A percentile compares a stretch with the other conserved stretches of the same genome.
These are phyloP conservation scores for Pseudovirgaria hyperparasitica DNA, from an alignment of 2,329 filamentous ascomycete genomes.

Conservation along the genomic window DNA sequence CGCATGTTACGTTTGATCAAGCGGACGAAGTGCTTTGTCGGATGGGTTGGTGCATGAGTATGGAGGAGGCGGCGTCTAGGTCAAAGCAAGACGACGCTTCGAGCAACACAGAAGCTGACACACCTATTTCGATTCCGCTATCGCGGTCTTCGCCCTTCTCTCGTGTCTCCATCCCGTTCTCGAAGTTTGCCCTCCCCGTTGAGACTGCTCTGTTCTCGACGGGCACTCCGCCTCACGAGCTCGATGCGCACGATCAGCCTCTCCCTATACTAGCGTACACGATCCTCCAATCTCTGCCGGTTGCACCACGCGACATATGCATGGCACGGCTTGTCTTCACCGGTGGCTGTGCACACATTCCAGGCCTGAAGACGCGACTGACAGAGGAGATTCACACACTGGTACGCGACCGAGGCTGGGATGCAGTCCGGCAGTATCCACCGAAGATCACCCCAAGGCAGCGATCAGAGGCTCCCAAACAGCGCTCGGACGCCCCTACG, in stretches of 20 bases:
- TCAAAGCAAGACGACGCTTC: slow-evolving; percentile 19
- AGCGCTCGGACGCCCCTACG: too few species aligned
- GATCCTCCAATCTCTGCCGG: slow-evolving; percentile 58
- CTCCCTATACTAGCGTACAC: slow-evolving; percentile 66
- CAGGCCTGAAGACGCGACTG: slow-evolving; percentile 67
- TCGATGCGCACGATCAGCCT: slow-evolving; percentile 80
- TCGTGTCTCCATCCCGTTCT: slow-evolving; percentile 54
- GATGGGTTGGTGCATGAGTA: slow-evolving; percentile 57
- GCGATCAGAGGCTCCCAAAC: too few species aligned
- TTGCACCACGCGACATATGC: slow-evolving; percentile 73
- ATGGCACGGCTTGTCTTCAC: slow-evolving; percentile 83
- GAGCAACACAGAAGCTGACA: slow-evolving; percentile 15
- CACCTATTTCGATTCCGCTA: slow-evolving; percentile 21
- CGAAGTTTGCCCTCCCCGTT: slow-evolving; percentile 57
- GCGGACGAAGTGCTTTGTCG: slow-evolving; percentile 68
- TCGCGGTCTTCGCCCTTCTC: slow-evolving; percentile 24
- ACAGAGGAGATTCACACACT: slow-evolving; percentile 61
- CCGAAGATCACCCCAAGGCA: slow-evolving; percentile 14
- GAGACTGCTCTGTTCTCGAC: slow-evolving; percentile 61
- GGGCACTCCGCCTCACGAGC: slow-evolving; percentile 39
- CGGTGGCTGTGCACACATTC: slow-evolving; percentile 65
- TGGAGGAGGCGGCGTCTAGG: slow-evolving; percentile 10
- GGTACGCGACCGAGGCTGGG: slow-evolving; percentile 61
- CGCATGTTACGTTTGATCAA: slow-evolving; percentile 54
- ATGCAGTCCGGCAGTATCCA: slow-evolving; percentile 55